Base-by-base conservation (phyloP, 768 basidiomycete genomes). In the Psilocybe azurescens region DNA sequence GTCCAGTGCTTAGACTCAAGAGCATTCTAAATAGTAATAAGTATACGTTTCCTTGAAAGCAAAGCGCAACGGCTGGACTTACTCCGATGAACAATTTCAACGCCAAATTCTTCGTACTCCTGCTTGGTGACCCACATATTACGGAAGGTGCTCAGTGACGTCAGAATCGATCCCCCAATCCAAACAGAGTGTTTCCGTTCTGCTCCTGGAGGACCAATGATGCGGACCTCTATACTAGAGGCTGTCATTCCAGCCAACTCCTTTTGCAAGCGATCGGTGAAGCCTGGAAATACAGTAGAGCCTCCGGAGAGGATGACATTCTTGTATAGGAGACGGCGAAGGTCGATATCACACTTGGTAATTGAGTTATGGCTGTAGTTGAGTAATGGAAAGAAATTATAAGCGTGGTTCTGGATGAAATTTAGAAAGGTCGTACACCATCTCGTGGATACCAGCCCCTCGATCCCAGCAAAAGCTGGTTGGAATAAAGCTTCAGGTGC, bases 121-220 rank as follows among this genome's bases (percentile, higher is more conserved):
- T 93, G 91, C 78, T 93, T 93, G 61, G 89, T 88, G 79, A 90
- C 90, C 94, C 95, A 97, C 79, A 96, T 80, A 74, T 95, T 95
- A 82, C 96, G 94, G 94, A 97, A 97, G 69, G 95, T 96, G 72
- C 87, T 90, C 53, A 97, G 85, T 33, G 93, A 95, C 49, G 94
- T 94, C 67, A 93, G 78, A 70, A 92, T 93, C 41, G 89, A 90
- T 62, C 90, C 91, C 79, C 91, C 91, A 70, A 95, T 95, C 93
- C 95, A 97, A 78, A 96, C 95, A 58, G 92, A 94, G 86, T 95
- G 94, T 75, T 94, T 97, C 70, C 94, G 83, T 83, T 97, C 94
- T 24, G 24, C 2, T 24, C 24, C 24, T 58, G 94, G 94, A 55
- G 94, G 94, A 63, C 93, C 92, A 61, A 94, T 90, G 60, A 95